These are phyloP conservation scores for Przewalskia tangutica DNA, from an alignment of 257 asterid species.

Conservation along the genomic window DNA sequence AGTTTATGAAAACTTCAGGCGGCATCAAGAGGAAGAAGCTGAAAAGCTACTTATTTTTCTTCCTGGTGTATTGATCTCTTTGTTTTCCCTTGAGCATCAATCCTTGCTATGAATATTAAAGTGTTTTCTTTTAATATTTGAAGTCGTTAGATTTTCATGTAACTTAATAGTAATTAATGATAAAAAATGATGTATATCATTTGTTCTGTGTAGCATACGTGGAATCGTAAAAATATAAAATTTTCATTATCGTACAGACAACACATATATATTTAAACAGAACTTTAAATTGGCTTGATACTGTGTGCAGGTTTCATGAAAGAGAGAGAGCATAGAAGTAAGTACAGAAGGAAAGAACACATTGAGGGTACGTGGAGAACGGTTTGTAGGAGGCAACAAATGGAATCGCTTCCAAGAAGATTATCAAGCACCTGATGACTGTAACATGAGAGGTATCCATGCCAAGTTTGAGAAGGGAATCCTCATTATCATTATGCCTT, in stretches of 20 bases:
- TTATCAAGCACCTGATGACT: slow-evolving; percentile 43
- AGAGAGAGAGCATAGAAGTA: slow-evolving; percentile 53
- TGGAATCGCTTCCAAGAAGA: slow-evolving; percentile 77
- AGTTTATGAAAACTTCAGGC: slow-evolving; percentile 50
- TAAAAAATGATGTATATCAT: background rate
- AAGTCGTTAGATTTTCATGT: background rate
- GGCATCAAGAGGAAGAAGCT: slow-evolving; percentile 48
- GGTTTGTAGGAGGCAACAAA: slow-evolving; percentile 47
- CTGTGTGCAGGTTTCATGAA: slow-evolving; percentile 40
- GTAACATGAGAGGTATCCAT: slow-evolving; percentile 34
- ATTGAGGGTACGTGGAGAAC: slow-evolving; percentile 56
- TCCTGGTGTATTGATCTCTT: slow-evolving; percentile 38
- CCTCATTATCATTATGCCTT: slow-evolving; percentile 47
- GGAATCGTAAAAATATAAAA: background rate
- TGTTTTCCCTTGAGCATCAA: background rate
- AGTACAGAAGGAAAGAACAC: slow-evolving; percentile 49
- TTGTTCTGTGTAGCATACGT: background rate
- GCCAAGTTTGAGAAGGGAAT: slow-evolving; percentile 57
- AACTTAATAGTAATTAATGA: background rate
- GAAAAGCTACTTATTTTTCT: slow-evolving; percentile 43
- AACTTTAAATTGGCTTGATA: background rate
- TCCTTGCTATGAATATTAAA: background rate
- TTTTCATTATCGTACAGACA: background rate
- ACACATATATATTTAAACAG: background rate
- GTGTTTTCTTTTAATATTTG: background rate